Evolutionary conservation across 1,139 yeast genomes (phyloP).

Genomic region (Saccharomyces hybrid): DNA sequence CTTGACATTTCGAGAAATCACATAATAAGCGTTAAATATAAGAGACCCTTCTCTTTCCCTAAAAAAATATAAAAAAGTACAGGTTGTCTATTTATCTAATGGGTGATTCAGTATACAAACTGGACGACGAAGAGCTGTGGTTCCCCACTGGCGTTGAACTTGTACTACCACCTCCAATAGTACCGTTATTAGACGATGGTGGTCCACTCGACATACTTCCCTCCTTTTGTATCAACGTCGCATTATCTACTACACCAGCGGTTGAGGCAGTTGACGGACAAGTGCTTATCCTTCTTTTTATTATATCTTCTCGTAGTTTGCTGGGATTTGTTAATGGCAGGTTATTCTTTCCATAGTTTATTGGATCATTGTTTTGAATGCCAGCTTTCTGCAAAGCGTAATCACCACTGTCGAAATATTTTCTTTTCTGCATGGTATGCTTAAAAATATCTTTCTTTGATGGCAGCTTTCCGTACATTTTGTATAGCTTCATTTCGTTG

Average conservation of each 20-base stretch:
- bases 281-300: conserved; percentile 31
- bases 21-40: background rate
- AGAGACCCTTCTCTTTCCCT: background rate
- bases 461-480: conserved; percentile 84
- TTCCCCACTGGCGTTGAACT: background rate
- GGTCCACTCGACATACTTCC: conserved; percentile 33
- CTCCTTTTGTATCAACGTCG: conserved; percentile 15
- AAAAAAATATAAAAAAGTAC: background rate
- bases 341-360: conserved; percentile 22
- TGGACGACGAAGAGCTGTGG: background rate
- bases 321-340: conserved; percentile 32
- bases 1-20: background rate
- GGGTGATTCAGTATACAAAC: background rate
- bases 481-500: conserved; percentile 62
- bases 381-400: conserved; percentile 80
- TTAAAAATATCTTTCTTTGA: conserved; percentile 75
- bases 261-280: conserved; percentile 27
- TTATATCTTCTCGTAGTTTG: conserved; percentile 30
- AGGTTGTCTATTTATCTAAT: background rate
- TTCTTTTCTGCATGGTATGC: conserved; percentile 77
- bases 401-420: conserved; percentile 95
- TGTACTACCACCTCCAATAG: background rate
- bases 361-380: conserved; percentile 23
- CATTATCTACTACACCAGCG: background rate
- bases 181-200: conserved; percentile 18